phyloP scores from a whole-genome alignment of 164 flowering plant species.

The Tetracentron sinense region DNA sequence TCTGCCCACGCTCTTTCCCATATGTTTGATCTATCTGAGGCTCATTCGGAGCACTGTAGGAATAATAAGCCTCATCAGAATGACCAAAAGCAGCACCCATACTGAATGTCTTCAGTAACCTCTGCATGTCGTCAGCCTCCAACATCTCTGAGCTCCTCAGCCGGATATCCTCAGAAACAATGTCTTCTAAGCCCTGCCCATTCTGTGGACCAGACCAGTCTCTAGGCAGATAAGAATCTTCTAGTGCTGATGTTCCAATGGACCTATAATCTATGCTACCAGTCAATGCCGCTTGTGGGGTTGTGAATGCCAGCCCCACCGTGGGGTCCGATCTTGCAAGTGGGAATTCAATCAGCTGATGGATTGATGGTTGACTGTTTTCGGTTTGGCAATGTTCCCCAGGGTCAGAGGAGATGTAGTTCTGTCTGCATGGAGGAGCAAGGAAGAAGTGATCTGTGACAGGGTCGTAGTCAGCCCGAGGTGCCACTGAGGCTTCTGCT shows the following conservation, averaged over 20 bases:
- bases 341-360: slow-evolving; percentile 37
- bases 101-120: slow-evolving; percentile 31
- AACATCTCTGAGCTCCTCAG: slow-evolving; percentile 50
- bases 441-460: slow-evolving; percentile 11
- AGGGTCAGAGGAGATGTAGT: slow-evolving; percentile 22
- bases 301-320: slow-evolving; percentile 13
- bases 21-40: slow-evolving; percentile 18
- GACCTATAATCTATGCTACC: slow-evolving; percentile 23
- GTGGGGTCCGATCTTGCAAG: slow-evolving; percentile 23
- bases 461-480: slow-evolving; percentile 8
- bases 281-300: slow-evolving; percentile 24
- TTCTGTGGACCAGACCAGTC: slow-evolving; percentile 33
- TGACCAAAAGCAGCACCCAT: slow-evolving; percentile 33
- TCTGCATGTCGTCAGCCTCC: slow-evolving; percentile 53
- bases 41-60: slow-evolving; percentile 26
- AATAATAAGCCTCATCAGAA: slow-evolving; percentile 31
- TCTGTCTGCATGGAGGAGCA: slow-evolving; percentile 21
- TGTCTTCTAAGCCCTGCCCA: slow-evolving; percentile 33
- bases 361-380: slow-evolving; percentile 15
- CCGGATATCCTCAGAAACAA: slow-evolving; percentile 40
- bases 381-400: slow-evolving; percentile 19
- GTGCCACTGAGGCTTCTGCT: slow-evolving; percentile 11
- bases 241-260: slow-evolving; percentile 16
- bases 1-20: slow-evolving; percentile 19
- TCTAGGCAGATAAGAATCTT: slow-evolving; percentile 17